A percentile compares a stretch with the other conserved stretches of the same genome.
Conservation (phyloP, 345 rosid genomes). For the Acer yangbiense region DNA sequence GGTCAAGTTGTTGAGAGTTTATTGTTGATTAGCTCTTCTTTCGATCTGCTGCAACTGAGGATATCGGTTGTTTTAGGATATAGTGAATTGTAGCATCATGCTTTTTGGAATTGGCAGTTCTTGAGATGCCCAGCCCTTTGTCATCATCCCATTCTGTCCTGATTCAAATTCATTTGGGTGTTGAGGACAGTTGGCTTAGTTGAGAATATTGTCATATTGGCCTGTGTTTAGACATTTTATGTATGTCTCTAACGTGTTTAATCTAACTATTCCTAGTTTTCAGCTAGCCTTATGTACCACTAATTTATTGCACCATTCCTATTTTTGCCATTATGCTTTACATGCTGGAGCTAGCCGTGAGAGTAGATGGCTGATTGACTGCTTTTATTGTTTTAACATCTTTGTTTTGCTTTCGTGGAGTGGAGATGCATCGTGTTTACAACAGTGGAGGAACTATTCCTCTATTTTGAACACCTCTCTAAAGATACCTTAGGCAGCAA, state of each 20-base stretch:
- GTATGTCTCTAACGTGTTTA: not conserved
- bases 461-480: not conserved
- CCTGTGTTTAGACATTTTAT: not conserved
- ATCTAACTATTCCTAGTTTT: not conserved
- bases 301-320: not conserved
- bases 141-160: not conserved
- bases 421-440: not conserved
- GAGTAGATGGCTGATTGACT: slow-evolving; percentile 5
- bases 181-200: not conserved
- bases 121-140: not conserved
- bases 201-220: not conserved
- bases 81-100: not conserved
- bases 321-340: slow-evolving; percentile 8
- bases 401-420: not conserved
- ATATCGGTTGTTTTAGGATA: not conserved
- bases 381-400: slow-evolving; percentile 9
- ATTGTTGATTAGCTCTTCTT: not conserved
- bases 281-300: not conserved
- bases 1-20: not conserved
- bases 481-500: not conserved
- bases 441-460: not conserved
- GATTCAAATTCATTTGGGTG: not conserved
- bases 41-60: not conserved
- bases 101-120: not conserved
- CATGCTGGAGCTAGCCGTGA: not conserved